Evolutionary conservation across 805 yeast species (phyloP), one percentile per base, ranked within the genome.

Genomic region (Kodamaea kakaduensis): DNA sequence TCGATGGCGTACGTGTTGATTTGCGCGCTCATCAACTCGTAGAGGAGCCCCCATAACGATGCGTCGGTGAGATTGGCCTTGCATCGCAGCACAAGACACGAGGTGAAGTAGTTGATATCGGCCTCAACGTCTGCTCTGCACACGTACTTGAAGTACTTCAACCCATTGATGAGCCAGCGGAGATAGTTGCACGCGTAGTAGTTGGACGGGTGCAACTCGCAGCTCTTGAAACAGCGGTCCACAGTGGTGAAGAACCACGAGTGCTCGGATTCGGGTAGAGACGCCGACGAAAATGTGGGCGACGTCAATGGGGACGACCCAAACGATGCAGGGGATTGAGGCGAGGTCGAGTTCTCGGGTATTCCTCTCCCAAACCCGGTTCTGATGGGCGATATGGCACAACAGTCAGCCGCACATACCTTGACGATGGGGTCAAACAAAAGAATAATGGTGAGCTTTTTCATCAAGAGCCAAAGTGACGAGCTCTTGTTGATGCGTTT

Each of bases 401-500:
- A 6, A 23, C 10, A 19, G n/a, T n/a, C n/a, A n/a, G n/a, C n/a
- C n/a, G n/a, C n/a, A n/a, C n/a, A n/a, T n/a, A n/a, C n/a, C 28
- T 25, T 16, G 17, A 34, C 14, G 3, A 54, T 26, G 36, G 3
- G 30, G 13, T 32, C 17, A 19, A 23, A 17, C 6, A 32, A 17
- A 6, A 43, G 25, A 8, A 40, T 18, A 4, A 56, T 37, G 4
- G 53, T 32, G 18, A 58, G 34, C 38, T 54, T 54, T 38, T 55
- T 59, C 32, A 64, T 40, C 47, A 58, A 51, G 21, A 39, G 45
- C 70, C 69, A 67, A 7, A 67, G 47, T 9, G 61, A 47, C 5
- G 69, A 54, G 43, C 67, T 64, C 42, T 67, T 67, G 47, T 67
- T 67, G 41, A 67, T 58, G 26, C 61, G 46, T 25, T 47, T 44